These are phyloP conservation scores for Aphanomyces astaci DNA, from an alignment of 352 stramenopile species.

Conservation along the genomic window DNA sequence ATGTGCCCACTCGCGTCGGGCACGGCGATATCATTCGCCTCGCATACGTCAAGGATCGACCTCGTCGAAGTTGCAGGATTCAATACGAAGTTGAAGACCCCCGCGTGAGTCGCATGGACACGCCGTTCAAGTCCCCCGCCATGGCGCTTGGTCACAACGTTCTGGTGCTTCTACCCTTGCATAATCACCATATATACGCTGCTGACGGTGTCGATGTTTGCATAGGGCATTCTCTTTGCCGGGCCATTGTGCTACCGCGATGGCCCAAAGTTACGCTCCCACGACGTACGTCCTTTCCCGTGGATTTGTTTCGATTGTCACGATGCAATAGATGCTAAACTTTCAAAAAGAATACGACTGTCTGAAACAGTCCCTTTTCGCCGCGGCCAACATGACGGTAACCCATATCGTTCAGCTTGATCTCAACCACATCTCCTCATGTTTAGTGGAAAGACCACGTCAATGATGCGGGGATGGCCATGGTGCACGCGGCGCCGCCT, in stretches of 20 bases:
- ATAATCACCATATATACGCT: neutral
- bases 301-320: neutral
- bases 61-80: neutral
- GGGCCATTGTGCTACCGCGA: neutral
- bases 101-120: neutral
- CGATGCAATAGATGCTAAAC: neutral
- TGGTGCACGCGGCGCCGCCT: constrained; percentile 4
- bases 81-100: constrained; percentile 8
- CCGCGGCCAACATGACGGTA: neutral
- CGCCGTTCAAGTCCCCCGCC: neutral
- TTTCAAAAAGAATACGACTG: constrained; percentile 13
- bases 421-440: neutral
- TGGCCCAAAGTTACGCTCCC: neutral
- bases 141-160: neutral
- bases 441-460: neutral
- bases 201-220: neutral
- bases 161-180: neutral
- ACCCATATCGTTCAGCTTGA: neutral
- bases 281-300: neutral
- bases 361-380: neutral
- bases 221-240: neutral
- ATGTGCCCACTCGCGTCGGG: neutral
- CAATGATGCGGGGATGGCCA: neutral
- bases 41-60: neutral
- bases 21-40: constrained; percentile 2